Evolutionary conservation across 129 eudicot genomes (phyloP), one percentile per base, ranked within the genome.

Genomic region (Centrapalus pauciflorus): DNA sequence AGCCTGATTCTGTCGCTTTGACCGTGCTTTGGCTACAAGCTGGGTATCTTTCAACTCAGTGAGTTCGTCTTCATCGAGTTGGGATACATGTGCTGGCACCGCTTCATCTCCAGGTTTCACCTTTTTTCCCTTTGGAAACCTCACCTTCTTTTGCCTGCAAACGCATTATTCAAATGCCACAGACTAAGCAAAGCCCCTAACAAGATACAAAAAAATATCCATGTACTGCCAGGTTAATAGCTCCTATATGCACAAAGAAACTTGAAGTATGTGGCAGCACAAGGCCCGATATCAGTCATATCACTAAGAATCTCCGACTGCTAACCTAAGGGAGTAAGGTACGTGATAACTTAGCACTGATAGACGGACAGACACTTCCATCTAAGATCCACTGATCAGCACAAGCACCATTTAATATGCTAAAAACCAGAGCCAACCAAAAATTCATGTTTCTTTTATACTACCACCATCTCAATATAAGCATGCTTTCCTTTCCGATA

Each of bases 101-200:
- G 59, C 82, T 34, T 70, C 77, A 28, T 82, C 84, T 56, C 75
- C 86, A 45, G 59, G 60, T 68, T 82, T 88, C 77, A 77, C 82
- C 81, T 88, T 88, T 84, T 79, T 88, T 26, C 95, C 95, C 81
- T 88, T 88, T 7, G 96, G 96, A 77, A 88, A 88, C 64, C 90
- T 82, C 66, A 84, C 82, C 73, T 66, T 82, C 76, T 88, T 88
- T 65, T 75, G 79, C 81, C 96, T 88, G 55, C 16, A 61, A n/a
- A 21, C 12, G 19, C 62, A 64, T 77, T 20, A 61, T 59, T 40
- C 40, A 45, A 24, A 32, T 48, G 52, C 46, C 35, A 73, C 14
- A 73, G 54, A 52, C 3, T 37, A 50, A 14, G 25, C 45, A 71
- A 20, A 45, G 19, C 23, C 65, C 54, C 19, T 19, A 55, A 52